Evolutionary conservation across 805 yeast species (phyloP).

Genomic region (Candida vaughaniae): DNA sequence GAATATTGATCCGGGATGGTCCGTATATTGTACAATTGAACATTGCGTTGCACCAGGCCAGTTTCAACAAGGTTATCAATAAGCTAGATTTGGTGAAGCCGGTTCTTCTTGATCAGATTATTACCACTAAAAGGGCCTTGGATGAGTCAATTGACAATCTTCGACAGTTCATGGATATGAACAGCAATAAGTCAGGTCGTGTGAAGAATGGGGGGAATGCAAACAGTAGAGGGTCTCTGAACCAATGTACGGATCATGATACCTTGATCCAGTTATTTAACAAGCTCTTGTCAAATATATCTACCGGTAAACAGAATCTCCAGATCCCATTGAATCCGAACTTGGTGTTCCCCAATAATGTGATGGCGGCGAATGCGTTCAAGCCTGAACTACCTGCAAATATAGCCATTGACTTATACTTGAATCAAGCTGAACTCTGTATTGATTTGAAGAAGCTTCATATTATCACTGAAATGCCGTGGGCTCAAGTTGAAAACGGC

Average conservation of each 20-base stretch:
- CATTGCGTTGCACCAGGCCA: slow-evolving; percentile 42
- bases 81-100: slow-evolving; percentile 29
- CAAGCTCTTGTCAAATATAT: slow-evolving; percentile 24
- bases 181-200: too few species aligned
- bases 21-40: slow-evolving; percentile 50
- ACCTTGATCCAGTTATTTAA: slow-evolving; percentile 24
- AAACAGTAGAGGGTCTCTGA: slow-evolving; percentile 4
- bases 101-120: slow-evolving; percentile 42
- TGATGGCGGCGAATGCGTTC: slow-evolving; percentile 34
- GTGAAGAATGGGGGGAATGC: not conserved
- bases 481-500: slow-evolving; percentile 51
- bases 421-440: slow-evolving; percentile 61
- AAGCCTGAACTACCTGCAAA: slow-evolving; percentile 48
- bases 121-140: slow-evolving; percentile 45
- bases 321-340: slow-evolving; percentile 47
- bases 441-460: slow-evolving; percentile 56
- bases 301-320: slow-evolving; percentile 34
- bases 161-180: slow-evolving; percentile 8
- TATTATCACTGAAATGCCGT: slow-evolving; percentile 55
- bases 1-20: slow-evolving; percentile 57
- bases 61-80: slow-evolving; percentile 33
- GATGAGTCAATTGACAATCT: slow-evolving; percentile 33
- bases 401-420: slow-evolving; percentile 55
- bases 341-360: slow-evolving; percentile 58
- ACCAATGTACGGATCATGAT: slow-evolving; percentile 8